Percentiles rank a stretch among this genome's conserved stretches.
phyloP scores from a whole-genome alignment of 257 asterid genomes.

The Lithospermum erythrorhizon region DNA sequence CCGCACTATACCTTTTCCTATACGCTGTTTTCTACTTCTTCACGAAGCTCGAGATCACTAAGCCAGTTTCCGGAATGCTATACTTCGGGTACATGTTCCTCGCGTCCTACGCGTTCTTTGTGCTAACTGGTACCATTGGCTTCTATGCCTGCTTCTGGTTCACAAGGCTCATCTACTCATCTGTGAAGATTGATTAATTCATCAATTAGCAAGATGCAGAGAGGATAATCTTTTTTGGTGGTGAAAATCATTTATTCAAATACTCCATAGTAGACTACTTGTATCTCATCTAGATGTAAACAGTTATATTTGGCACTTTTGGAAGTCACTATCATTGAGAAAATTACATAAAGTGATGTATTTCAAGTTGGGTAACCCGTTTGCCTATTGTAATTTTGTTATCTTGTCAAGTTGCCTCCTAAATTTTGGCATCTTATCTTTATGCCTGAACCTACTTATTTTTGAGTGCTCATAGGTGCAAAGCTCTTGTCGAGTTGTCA shows the following conservation, averaged over 20 bases:
- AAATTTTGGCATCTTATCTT: too few species aligned
- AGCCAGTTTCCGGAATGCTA: constrained; percentile 59
- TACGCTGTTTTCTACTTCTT: constrained; percentile 74
- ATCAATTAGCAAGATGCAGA: background rate
- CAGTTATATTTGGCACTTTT: background rate
- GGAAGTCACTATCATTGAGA: background rate
- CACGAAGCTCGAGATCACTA: constrained; percentile 68
- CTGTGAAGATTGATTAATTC: constrained; percentile 56
- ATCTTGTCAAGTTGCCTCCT: too few species aligned
- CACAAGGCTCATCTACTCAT: constrained; percentile 73
- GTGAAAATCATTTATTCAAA: background rate
- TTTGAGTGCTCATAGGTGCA: too few species aligned
- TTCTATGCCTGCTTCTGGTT: constrained; percentile 72
- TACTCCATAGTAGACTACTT: background rate
- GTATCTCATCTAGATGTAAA: background rate
- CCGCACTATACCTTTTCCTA: constrained; percentile 64
- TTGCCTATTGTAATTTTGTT: too few species aligned
- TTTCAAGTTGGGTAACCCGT: too few species aligned
- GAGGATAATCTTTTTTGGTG: constrained; percentile 1
- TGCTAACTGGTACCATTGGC: constrained; percentile 65
- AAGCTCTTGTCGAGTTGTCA: too few species aligned
- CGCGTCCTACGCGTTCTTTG: constrained; percentile 63
- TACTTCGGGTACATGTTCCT: constrained; percentile 76
- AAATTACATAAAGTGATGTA: background rate
- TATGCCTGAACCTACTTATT: too few species aligned